A percentile compares a stretch with the other conserved stretches of the same genome.
These are phyloP conservation scores for Lachnellula cervina DNA, from an alignment of 2,329 filamentous ascomycete species.

Conservation along the genomic window DNA sequence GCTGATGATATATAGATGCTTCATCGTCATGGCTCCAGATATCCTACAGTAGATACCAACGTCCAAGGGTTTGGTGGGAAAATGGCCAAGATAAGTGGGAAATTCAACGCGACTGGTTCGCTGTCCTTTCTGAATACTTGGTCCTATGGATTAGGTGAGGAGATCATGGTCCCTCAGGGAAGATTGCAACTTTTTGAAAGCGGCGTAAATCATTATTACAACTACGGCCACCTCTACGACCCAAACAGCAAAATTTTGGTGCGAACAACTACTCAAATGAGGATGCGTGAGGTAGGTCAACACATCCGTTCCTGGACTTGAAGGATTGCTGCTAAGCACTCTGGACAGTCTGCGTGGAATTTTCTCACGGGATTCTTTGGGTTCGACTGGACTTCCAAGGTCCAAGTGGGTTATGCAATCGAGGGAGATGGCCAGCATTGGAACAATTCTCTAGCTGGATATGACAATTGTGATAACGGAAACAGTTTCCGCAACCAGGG, in stretches of 20 bases:
- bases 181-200: conserved; percentile 70
- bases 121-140: conserved; percentile 65
- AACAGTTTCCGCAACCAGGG: conserved; percentile 40
- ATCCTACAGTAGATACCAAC: conserved; percentile 59
- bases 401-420: conserved; percentile 41
- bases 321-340: too few species aligned
- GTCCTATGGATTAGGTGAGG: conserved; percentile 63
- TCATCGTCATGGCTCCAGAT: conserved; percentile 67
- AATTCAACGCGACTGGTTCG: conserved; percentile 51
- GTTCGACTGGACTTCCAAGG: conserved; percentile 67
- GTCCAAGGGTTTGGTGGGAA: conserved; percentile 52
- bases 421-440: conserved; percentile 2
- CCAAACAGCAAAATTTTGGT: conserved; percentile 68
- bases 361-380: conserved; percentile 78
- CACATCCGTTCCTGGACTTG: too few species aligned
- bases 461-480: conserved; percentile 61
- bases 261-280: conserved; percentile 69
- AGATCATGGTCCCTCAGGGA: conserved; percentile 68
- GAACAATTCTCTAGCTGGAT: conserved; percentile 68
- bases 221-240: conserved; percentile 55
- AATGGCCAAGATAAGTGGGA: conserved; percentile 49
- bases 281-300: conserved; percentile 62
- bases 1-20: conserved; percentile 51
- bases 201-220: conserved; percentile 64
- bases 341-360: conserved; percentile 54